Base-by-base conservation (phyloP, 352 stramenopile genomes). In the Elongisporangium undulatum region DNA sequence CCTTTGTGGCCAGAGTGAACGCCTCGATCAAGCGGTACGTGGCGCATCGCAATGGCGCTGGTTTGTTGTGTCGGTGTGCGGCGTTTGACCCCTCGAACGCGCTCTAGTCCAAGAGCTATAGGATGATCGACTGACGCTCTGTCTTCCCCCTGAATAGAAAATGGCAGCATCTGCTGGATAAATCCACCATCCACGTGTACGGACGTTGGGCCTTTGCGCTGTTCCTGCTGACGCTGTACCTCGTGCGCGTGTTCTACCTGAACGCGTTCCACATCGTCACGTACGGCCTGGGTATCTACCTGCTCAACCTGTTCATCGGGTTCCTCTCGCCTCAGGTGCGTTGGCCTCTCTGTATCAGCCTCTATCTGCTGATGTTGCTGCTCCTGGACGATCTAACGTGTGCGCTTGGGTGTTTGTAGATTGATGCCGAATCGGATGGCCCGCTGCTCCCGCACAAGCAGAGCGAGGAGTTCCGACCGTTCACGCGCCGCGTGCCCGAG, bases 261-360 rank as follows among this genome's bases (percentile, higher is more conserved):
- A 95, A 98, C 63, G 90, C 91, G 22, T 99, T 98, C 75, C 98
- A 98, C 76, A 99, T 99, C 68, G 92, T 99, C 21, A 99, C 97
- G 0, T 99, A 99, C 72, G 97, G 96, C 5, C 80, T 99, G 26
- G 97, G 97, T 41, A 99, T 99, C 64, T 99, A 98, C 74, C 77
- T 99, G 53, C 77, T 99, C 55, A 99, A 99, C 69, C 97, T 99
- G 62, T 99, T 99, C 67, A 99, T 99, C 72, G 97, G 97, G 4
- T 99, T 99, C 71, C 70, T 99, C 22, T 98, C 93, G 55, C 97
- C 97, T n/a, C 86, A 99, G 69, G 90, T 99, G 64, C 61, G 53
- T 51, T 55, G 19, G 7, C 17, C 22, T 62, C 2, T 55, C 48
- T 41, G 5, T 13, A 41, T 41, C 1, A 9, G 13, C 3, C 24